Percentiles rank a stretch among this genome's conserved stretches.
Evolutionary conservation across 2,329 filamentous ascomycete genomes (phyloP).

Genomic region (Monilinia vaccinii-corymbosi): DNA sequence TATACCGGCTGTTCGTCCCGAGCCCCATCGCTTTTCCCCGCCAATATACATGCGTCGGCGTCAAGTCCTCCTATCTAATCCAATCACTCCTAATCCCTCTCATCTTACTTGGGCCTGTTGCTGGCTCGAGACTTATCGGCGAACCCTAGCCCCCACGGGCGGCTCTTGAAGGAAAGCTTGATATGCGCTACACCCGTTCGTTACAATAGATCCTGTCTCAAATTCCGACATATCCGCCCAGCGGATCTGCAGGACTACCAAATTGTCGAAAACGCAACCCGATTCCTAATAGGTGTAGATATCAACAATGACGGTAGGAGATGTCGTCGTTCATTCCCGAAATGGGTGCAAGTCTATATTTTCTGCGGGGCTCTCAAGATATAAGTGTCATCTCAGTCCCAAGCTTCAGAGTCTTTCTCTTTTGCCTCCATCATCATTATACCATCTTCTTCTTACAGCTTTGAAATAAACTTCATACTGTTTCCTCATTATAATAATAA

Average conservation of each 20-base stretch:
- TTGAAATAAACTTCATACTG: neutral
- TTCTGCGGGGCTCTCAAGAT: neutral
- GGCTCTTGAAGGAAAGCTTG: too few species aligned
- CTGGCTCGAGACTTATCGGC: neutral
- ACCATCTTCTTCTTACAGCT: neutral
- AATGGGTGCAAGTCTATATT: neutral
- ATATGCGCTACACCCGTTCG: neutral
- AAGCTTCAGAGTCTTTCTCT: neutral
- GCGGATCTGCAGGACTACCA: neutral
- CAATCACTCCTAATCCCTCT: too few species aligned
- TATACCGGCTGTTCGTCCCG: too few species aligned
- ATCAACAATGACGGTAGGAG: neutral
- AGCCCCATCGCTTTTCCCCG: too few species aligned
- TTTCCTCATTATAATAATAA: neutral
- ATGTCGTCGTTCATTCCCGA: slow-evolving; percentile 1
- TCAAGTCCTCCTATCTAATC: too few species aligned
- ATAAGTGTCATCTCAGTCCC: neutral
- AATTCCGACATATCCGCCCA: neutral
- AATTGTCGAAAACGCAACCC: neutral
- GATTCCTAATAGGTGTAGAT: neutral
- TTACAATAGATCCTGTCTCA: neutral
- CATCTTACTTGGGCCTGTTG: neutral
- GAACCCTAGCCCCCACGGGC: neutral
- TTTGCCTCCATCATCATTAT: neutral
- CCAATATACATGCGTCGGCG: too few species aligned